Conservation (phyloP, 352 stramenopile species). For the Peronospora tabacina region DNA sequence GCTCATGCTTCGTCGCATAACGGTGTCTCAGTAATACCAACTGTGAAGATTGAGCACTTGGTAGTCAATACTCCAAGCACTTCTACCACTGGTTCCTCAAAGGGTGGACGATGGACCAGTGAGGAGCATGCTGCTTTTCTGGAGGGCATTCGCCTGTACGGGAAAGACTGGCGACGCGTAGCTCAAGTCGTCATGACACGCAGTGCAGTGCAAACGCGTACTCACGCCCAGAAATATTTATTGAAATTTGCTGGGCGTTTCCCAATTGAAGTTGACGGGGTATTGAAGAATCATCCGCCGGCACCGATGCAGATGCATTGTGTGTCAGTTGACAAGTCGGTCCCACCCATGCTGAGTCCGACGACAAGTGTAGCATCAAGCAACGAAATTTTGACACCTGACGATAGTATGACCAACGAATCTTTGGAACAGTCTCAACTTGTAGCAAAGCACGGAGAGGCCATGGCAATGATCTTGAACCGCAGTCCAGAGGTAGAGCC, state of each 20-base stretch:
- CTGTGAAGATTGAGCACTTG: constrained; percentile 28
- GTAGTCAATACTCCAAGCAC: constrained; percentile 16
- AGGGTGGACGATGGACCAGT: constrained; percentile 82
- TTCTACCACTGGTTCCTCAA: constrained; percentile 31
- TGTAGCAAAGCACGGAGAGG: constrained; percentile 32
- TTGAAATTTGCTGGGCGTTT: constrained; percentile 85
- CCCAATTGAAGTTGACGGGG: constrained; percentile 52
- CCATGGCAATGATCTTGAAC: constrained; percentile 74
- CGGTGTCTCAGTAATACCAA: constrained; percentile 15
- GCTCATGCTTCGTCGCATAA: constrained; percentile 3
- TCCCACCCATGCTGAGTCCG: constrained; percentile 22
- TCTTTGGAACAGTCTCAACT: constrained; percentile 29
- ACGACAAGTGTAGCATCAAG: constrained; percentile 27
- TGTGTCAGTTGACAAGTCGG: constrained; percentile 1
- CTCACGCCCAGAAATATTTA: constrained; percentile 90
- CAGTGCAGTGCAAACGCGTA: constrained; percentile 84
- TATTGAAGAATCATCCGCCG: constrained; percentile 31
- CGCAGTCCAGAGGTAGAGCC: constrained; percentile 42
- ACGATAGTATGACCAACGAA: constrained; percentile 29
- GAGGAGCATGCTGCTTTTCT: constrained; percentile 84
- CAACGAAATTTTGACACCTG: constrained; percentile 19
- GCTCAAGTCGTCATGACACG: constrained; percentile 76
- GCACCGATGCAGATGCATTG: constrained; percentile 13
- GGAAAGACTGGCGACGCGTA: constrained; percentile 82
- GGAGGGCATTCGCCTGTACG: constrained; percentile 79